phyloP scores from a whole-genome alignment of 2,329 filamentous ascomycete genomes.

The Aspergillus japonicus region DNA sequence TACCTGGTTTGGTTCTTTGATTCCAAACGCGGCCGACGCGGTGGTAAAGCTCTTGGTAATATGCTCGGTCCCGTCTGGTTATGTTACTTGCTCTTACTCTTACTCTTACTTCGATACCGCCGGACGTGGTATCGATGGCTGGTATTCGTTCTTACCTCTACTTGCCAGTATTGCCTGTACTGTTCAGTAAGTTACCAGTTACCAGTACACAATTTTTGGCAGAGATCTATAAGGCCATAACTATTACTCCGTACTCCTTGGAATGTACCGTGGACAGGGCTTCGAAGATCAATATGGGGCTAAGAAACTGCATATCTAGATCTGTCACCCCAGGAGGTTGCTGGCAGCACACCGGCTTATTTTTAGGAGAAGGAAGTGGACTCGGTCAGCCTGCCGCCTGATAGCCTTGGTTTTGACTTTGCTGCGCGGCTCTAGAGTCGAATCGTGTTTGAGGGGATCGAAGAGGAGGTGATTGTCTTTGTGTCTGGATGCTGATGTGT shows the following conservation, averaged over 20 bases:
- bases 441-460: background rate
- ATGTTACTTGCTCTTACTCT: no score
- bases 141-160: background rate
- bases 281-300: no score
- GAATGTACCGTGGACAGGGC: no score
- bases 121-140: no score
- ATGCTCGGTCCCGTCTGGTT: no score
- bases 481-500: no score
- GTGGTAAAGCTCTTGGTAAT: background rate
- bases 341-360: constrained; percentile 7
- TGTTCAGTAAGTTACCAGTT: constrained; percentile 8
- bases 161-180: background rate
- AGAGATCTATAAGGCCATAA: no score
- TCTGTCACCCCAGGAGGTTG: background rate
- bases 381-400: constrained; percentile 13
- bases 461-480: no score
- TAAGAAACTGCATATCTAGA: no score
- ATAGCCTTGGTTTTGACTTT: constrained; percentile 11
- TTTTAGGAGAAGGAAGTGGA: constrained; percentile 5
- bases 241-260: no score
- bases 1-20: no score
- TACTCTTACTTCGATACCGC: no score
- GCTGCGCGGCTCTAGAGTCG: background rate
- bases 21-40: background rate
- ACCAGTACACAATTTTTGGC: background rate